Conservation (phyloP, 2,329 filamentous ascomycete genomes). For the Phialophora verrucosa region DNA sequence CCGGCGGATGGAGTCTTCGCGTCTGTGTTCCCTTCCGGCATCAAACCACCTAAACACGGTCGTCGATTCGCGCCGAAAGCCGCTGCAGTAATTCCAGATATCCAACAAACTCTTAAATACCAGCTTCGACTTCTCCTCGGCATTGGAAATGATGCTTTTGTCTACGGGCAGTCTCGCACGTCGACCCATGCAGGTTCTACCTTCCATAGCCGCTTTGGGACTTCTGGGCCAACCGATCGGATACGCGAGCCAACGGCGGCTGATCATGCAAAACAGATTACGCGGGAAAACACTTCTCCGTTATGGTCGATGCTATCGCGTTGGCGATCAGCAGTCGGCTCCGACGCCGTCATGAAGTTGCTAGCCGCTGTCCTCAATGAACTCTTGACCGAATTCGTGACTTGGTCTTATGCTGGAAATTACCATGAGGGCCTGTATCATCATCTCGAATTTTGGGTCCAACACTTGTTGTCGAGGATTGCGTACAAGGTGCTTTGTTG, state of each 20-base stretch:
- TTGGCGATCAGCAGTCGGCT: slow-evolving; percentile 51
- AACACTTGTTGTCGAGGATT: slow-evolving; percentile 60
- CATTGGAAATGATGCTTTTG: slow-evolving; percentile 27
- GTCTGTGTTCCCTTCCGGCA: slow-evolving; percentile 31
- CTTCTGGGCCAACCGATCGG: slow-evolving; percentile 23
- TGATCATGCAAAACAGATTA: slow-evolving; percentile 24
- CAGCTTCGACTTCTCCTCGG: slow-evolving; percentile 33
- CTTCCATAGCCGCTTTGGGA: slow-evolving; percentile 31
- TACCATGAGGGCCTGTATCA: slow-evolving; percentile 59
- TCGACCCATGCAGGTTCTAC: slow-evolving; percentile 14
- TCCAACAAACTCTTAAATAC: slow-evolving; percentile 10
- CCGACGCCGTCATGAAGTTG: slow-evolving; percentile 60
- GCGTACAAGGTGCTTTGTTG: slow-evolving; percentile 52
- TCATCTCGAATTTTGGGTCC: slow-evolving; percentile 62
- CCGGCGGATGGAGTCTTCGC: slow-evolving; percentile 18
- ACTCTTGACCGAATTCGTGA: slow-evolving; percentile 62
- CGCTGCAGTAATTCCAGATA: slow-evolving; percentile 22
- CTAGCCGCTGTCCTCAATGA: slow-evolving; percentile 65
- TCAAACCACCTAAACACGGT: slow-evolving; percentile 27
- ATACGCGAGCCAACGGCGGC: slow-evolving; percentile 27
- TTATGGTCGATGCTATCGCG: slow-evolving; percentile 25
- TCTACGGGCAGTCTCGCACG: slow-evolving; percentile 24
- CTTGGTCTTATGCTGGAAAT: slow-evolving; percentile 61
- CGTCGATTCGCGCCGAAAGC: slow-evolving; percentile 23
- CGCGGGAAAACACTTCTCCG: slow-evolving; percentile 23